Conservation (phyloP, 495 filamentous ascomycete genomes). For the Usnea hakonensis region DNA sequence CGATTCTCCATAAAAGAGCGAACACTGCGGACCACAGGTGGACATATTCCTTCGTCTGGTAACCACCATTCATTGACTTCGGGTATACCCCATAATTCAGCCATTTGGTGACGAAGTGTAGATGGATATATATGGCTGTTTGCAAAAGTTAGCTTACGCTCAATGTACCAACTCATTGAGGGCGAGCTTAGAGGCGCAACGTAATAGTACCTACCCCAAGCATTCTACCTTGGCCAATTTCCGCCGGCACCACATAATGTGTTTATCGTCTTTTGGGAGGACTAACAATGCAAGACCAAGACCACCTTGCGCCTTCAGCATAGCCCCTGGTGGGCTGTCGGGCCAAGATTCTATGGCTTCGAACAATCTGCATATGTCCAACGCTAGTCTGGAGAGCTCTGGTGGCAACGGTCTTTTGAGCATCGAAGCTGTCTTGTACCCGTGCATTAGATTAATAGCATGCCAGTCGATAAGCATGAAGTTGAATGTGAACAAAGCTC, state of each 20-base stretch:
- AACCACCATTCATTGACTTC: conserved; percentile 78
- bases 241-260: conserved; percentile 75
- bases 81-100: conserved; percentile 59
- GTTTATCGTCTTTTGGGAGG: conserved; percentile 59
- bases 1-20: conserved; percentile 71
- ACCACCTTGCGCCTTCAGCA: conserved; percentile 67
- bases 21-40: conserved; percentile 62
- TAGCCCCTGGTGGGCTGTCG: conserved; percentile 56
- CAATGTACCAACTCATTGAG: background rate
- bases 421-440: conserved; percentile 55
- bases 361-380: conserved; percentile 65
- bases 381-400: conserved; percentile 53
- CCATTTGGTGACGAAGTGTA: conserved; percentile 64
- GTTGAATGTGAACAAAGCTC: conserved; percentile 64
- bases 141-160: conserved; percentile 1
- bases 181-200: background rate
- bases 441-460: conserved; percentile 71
- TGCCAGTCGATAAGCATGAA: conserved; percentile 70
- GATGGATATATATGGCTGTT: conserved; percentile 75
- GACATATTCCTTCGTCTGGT: conserved; percentile 68
- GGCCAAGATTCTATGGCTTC: conserved; percentile 71
- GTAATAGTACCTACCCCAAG: conserved; percentile 58
- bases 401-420: conserved; percentile 42
- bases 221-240: conserved; percentile 74
- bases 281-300: conserved; percentile 72